Evolutionary conservation across 176 grass and related monocot genomes (phyloP), one percentile per base, ranked within the genome.

Genomic region (Musa itinerans): DNA sequence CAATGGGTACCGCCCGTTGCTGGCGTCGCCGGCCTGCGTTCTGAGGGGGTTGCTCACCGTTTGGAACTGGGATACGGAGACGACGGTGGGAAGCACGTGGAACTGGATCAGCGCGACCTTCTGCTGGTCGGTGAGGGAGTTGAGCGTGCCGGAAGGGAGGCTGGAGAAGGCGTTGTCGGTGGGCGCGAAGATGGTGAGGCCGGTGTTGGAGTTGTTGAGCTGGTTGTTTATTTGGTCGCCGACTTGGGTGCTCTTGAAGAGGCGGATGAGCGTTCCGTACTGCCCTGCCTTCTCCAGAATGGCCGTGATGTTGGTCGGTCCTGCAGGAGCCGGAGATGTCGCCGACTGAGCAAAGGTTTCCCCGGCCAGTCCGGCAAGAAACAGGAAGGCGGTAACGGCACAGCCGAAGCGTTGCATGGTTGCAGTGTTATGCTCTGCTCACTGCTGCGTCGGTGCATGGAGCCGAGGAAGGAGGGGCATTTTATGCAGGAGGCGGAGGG

Each of bases 101-200:
- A 79, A 99, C 79, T 99, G 95, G 9, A 99, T 22, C 3, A 99
- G 86, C 69, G 91, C 21, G 56, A 89, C 92, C 82, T 99, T 99
- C 48, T 94, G 54, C 82, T 89, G 84, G 73, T 94, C 95, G 1
- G 75, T 81, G 2, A 99, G 91, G 53, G 88, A 87, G 85, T 99
- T 99, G 52, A 99, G 88, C 48, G 95, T 83, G 27, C 95, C 95
- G 0, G 95, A 62, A 6, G 83, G 55, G 19, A 99, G 91, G 53
- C 82, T 85, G 27, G 80, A 80, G 91, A 99, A 99, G 65, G 96
- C 89, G 75, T 99, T 99, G 90, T 99, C 96, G 0, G 96, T 87
- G 8, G 96, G 96, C 34, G 96, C 88, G 49, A 99, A 95, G 51
- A 99, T 73, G 69, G 96, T 99, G 13, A 99, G 14, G n/a, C 96